Evolutionary conservation across 2,329 filamentous ascomycete species (phyloP), one percentile per base, ranked within the genome.

Genomic region (Talaromyces amestolkiae): DNA sequence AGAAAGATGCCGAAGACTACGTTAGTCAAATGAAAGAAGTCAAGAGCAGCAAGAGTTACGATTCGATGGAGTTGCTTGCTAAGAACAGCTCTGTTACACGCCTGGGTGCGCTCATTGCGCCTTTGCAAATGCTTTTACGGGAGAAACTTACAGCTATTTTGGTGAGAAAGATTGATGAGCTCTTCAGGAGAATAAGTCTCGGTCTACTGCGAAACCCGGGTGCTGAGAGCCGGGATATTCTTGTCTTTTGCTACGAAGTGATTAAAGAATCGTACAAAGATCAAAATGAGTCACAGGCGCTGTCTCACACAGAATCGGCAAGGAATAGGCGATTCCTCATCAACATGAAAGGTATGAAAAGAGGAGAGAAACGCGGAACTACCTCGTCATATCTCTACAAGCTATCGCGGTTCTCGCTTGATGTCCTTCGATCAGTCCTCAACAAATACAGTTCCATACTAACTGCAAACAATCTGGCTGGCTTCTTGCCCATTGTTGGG

Each of bases 1-100:
- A 99, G 74, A 99, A 99, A 78, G 95, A 99, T 72, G 94, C 94
- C 0, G 93, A 97, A 71, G 95, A 93, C 62, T 99, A 99, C 76
- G 89, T 90, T 64, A 97, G 89, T 75, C 91, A 94, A 77, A 97
- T 96, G 89, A 97, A 96, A 78, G 95, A 99, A 79, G 90, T 99
- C 65, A 98, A 97, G 82, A 95, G 91, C 77, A 97, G 91, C 82
- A 99, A 98, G 82, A 97, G 93, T 75, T 96, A 93, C 73, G 96
- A 99, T 74, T 96, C 95, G 0, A 96, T 98, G 89, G 94, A 98
- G 76, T 83, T 98, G 17, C 84, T 98, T 69, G 91, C 95, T 31
- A 91, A 89, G 73, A 93, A 89, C 58, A 89, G 92, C 1, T 94
- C 93, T 1, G 83, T 97, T 27, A 82, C 80, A 61, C 87, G 89